Evolutionary conservation across 805 yeast species (phyloP).

Genomic region (Nakazawaea molendinolei): DNA sequence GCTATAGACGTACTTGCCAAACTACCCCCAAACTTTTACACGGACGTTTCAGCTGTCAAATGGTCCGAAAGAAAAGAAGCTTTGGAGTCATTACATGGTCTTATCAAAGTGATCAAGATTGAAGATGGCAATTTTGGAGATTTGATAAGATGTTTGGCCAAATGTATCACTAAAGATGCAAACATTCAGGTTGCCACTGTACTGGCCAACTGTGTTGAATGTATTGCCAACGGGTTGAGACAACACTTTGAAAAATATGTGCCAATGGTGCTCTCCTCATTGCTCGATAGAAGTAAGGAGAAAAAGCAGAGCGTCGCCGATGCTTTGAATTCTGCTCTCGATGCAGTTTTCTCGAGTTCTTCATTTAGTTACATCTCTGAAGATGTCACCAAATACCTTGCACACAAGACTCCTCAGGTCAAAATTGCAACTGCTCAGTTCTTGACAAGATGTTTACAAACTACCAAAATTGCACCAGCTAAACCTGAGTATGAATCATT

Average conservation of each 20-base stretch:
- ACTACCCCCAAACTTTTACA: slow-evolving; percentile 56
- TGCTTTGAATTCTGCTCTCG: slow-evolving; percentile 60
- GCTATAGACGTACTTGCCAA: slow-evolving; percentile 62
- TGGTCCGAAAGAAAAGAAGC: slow-evolving; percentile 94
- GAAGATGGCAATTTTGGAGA: slow-evolving; percentile 57
- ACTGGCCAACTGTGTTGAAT: slow-evolving; percentile 61
- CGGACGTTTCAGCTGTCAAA: slow-evolving; percentile 50
- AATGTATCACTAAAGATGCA: slow-evolving; percentile 71
- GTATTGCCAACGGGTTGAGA: slow-evolving; percentile 62
- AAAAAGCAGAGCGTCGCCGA: slow-evolving; percentile 75
- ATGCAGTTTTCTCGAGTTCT: slow-evolving; percentile 49
- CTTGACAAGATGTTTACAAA: slow-evolving; percentile 55
- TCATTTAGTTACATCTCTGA: slow-evolving; percentile 52
- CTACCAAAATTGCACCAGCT: slow-evolving; percentile 42
- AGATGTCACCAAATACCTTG: slow-evolving; percentile 50
- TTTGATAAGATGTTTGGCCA: slow-evolving; percentile 57
- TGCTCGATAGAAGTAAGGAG: slow-evolving; percentile 82
- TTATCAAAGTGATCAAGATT: slow-evolving; percentile 49
- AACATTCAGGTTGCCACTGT: slow-evolving; percentile 80
- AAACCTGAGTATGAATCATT: slow-evolving; percentile 49
- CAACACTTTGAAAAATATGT: slow-evolving; percentile 49
- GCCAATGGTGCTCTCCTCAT: slow-evolving; percentile 44
- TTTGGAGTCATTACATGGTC: slow-evolving; percentile 52
- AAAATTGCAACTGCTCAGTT: slow-evolving; percentile 64
- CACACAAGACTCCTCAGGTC: slow-evolving; percentile 78